Evolutionary conservation across 306 rosid genomes (phyloP).

Genomic region (Hippophae rhamnoides): DNA sequence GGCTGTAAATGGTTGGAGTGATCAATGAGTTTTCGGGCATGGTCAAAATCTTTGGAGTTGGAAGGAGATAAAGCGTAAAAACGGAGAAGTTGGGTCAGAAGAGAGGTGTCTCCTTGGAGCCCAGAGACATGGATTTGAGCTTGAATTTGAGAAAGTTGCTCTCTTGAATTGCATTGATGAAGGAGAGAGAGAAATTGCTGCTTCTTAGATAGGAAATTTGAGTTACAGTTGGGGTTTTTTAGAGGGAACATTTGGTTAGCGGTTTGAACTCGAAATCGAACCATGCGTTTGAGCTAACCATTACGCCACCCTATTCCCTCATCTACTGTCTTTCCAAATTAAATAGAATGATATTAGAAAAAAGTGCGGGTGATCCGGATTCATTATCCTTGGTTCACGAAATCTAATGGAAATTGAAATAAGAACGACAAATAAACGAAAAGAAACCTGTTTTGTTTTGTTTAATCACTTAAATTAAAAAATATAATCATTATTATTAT

Average conservation of each 20-base stretch:
- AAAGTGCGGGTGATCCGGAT: too few relatives aligned
- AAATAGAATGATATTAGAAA: too few relatives aligned
- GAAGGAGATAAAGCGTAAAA: slow-evolving; percentile 41
- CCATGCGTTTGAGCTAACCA: slow-evolving; percentile 28
- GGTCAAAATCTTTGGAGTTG: slow-evolving; percentile 32
- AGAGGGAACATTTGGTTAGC: slow-evolving; percentile 12
- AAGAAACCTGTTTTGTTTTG: too few relatives aligned
- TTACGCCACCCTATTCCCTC: not conserved
- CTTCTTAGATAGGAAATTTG: slow-evolving; percentile 26
- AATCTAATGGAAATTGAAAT: too few relatives aligned
- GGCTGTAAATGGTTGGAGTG: slow-evolving; percentile 24
- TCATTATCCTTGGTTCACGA: too few relatives aligned
- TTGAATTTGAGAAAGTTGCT: slow-evolving; percentile 55
- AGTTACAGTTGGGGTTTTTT: not conserved
- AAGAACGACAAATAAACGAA: too few relatives aligned
- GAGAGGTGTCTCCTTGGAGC: slow-evolving; percentile 37
- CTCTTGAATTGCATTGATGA: slow-evolving; percentile 28
- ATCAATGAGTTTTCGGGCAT: slow-evolving; percentile 41
- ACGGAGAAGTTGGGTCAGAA: slow-evolving; percentile 53
- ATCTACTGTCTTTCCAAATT: too few relatives aligned
- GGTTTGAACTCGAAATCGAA: slow-evolving; percentile 23
- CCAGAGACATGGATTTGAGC: slow-evolving; percentile 50
- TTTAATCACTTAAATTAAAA: too few relatives aligned
- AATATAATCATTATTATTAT: too few relatives aligned
- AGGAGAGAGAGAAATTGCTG: slow-evolving; percentile 53